Evolutionary conservation across 2,329 filamentous ascomycete genomes (phyloP).

Genomic region (Claviceps fusiformis): DNA sequence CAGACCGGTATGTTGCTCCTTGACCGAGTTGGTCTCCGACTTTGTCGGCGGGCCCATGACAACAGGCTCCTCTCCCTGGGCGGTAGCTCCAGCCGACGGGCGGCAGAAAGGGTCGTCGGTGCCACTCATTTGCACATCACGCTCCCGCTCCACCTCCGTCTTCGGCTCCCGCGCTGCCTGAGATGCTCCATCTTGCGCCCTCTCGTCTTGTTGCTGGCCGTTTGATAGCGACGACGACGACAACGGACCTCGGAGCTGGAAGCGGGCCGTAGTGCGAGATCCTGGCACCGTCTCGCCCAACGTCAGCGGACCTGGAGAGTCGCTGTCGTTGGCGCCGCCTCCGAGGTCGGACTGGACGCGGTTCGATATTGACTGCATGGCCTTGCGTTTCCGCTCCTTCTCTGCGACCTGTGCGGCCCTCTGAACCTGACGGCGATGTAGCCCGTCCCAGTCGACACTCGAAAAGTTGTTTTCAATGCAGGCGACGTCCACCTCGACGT

Average conservation of each 20-base stretch:
- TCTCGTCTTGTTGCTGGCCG: slow-evolving; percentile 41
- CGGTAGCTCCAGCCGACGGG: slow-evolving; percentile 24
- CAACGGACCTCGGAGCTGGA: slow-evolving; percentile 40
- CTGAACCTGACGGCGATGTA: slow-evolving; percentile 61
- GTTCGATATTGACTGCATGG: slow-evolving; percentile 40
- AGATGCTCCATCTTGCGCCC: slow-evolving; percentile 1
- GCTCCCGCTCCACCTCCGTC: slow-evolving; percentile 16
- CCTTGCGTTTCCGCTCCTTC: slow-evolving; percentile 48
- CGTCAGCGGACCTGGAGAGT: slow-evolving; percentile 41
- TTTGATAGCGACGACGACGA: slow-evolving; percentile 36
- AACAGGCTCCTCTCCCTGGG: slow-evolving; percentile 23
- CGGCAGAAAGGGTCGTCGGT: slow-evolving; percentile 31
- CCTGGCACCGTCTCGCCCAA: slow-evolving; percentile 53
- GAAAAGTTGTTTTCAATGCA: slow-evolving; percentile 56
- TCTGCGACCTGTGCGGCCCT: slow-evolving; percentile 47
- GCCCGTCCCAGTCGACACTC: slow-evolving; percentile 65
- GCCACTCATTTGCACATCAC: slow-evolving; percentile 50
- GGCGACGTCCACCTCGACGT: slow-evolving; percentile 86
- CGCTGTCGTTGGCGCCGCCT: slow-evolving; percentile 36
- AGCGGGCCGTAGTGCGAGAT: slow-evolving; percentile 33
- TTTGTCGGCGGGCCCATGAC: slow-evolving; percentile 36
- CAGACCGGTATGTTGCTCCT: slow-evolving; percentile 30
- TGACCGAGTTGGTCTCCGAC: slow-evolving; percentile 20
- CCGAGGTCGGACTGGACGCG: slow-evolving; percentile 36
- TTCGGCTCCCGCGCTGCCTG: neutral